phyloP scores from a whole-genome alignment of 169 alveolate genomes.

The Cyclospora cayetanensis region DNA sequence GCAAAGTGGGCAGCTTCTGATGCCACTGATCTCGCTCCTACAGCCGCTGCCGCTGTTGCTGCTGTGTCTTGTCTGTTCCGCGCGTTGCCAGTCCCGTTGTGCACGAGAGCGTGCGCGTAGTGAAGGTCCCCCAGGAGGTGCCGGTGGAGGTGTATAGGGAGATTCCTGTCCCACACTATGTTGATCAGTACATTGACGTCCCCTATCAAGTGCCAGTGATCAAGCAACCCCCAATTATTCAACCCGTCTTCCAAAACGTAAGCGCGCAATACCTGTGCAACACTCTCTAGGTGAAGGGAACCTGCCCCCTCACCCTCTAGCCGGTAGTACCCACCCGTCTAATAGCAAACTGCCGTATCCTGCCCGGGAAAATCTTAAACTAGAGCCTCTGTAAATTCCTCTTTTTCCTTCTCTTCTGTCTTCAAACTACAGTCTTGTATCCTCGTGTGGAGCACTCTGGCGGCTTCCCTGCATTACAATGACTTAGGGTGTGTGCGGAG shows the following conservation, averaged over 20 bases:
- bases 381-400: too few species aligned
- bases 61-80: too few species aligned
- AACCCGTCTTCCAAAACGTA: conserved; percentile 33
- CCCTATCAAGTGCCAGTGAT: conserved; percentile 23
- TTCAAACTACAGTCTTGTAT: too few species aligned
- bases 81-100: conserved; percentile 7
- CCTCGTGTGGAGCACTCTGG: too few species aligned
- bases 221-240: conserved; percentile 14
- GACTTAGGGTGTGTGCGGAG: too few species aligned
- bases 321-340: too few species aligned
- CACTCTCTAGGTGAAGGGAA: neutral
- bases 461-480: too few species aligned
- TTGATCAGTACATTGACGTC: conserved; percentile 17
- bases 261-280: neutral
- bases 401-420: too few species aligned
- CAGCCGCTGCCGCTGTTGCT: neutral
- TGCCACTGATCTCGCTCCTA: neutral
- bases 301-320: too few species aligned
- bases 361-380: too few species aligned
- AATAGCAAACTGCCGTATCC: too few species aligned
- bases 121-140: conserved; percentile 11
- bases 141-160: conserved; percentile 21
- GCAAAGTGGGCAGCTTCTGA: too few species aligned
- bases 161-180: conserved; percentile 33
- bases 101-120: conserved; percentile 21